phyloP scores from a whole-genome alignment of 257 asterid species.

The Gardenia jasminoides region DNA sequence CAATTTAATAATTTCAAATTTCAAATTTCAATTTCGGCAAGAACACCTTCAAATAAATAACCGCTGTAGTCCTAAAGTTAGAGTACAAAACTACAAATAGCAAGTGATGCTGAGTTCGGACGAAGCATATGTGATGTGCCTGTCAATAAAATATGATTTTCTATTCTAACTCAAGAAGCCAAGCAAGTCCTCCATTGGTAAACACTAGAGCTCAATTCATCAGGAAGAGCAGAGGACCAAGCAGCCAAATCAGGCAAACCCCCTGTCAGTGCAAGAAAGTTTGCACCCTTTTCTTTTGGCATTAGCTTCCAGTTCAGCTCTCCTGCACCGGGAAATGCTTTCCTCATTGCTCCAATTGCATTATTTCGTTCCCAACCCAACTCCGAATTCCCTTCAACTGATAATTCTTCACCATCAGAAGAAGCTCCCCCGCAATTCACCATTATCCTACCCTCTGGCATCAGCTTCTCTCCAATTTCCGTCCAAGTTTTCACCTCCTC shows the following conservation, averaged over 20 bases:
- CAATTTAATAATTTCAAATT: too few species aligned
- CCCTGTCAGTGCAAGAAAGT: slow-evolving; percentile 7
- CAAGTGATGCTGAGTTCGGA: too few species aligned
- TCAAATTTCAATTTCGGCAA: too few species aligned
- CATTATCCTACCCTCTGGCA: slow-evolving; percentile 9
- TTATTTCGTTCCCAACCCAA: slow-evolving; percentile 5
- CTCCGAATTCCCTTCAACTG: background rate
- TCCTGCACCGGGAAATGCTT: background rate
- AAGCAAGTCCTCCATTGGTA: slow-evolving; percentile 6
- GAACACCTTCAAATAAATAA: too few species aligned
- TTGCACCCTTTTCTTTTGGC: background rate
- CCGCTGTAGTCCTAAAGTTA: too few species aligned
- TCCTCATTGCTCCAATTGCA: background rate
- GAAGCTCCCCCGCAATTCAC: slow-evolving; percentile 9
- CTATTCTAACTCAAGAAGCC: background rate
- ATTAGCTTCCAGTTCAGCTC: slow-evolving; percentile 12
- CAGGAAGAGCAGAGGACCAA: slow-evolving; percentile 5
- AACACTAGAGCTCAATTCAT: background rate
- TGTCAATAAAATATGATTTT: too few species aligned
- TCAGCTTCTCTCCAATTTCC: background rate
- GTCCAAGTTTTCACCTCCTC: slow-evolving; percentile 10
- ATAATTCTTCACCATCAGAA: background rate
- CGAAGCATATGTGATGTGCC: too few species aligned
- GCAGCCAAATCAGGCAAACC: background rate
- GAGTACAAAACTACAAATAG: too few species aligned